These are phyloP conservation scores for Oxytropis ochrocephala DNA, from an alignment of 306 rosid genomes.

Conservation along the genomic window DNA sequence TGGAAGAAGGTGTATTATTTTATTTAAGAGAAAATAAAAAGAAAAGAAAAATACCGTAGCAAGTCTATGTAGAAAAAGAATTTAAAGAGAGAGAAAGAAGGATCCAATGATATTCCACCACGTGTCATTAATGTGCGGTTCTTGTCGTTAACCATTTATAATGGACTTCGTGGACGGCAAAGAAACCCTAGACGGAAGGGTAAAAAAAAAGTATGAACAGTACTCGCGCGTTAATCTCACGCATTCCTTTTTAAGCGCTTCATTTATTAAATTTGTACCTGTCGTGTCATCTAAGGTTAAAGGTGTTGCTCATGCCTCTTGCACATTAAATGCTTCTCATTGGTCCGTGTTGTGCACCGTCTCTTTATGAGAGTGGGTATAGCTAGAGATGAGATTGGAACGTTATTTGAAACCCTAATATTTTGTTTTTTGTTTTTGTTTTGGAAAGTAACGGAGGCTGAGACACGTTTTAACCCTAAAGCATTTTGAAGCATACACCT, in stretches of 20 bases:
- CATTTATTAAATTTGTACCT: conserved; percentile 38
- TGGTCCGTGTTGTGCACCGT: conserved; percentile 41
- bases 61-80: conserved; percentile 26
- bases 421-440: neutral
- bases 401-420: conserved; percentile 60
- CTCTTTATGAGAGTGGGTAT: conserved; percentile 12
- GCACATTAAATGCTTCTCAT: conserved; percentile 44
- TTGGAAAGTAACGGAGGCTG: conserved; percentile 27
- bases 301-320: conserved; percentile 48
- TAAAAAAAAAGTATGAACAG: conserved; percentile 11
- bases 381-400: neutral
- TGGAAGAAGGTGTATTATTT: conserved; percentile 27
- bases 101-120: neutral
- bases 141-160: conserved; percentile 51
- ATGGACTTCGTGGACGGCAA: conserved; percentile 30
- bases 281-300: conserved; percentile 60
- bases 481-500: conserved; percentile 11
- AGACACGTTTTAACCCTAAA: conserved; percentile 56
- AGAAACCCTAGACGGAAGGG: conserved; percentile 64
- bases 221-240: conserved; percentile 41
- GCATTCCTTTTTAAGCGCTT: conserved; percentile 26
- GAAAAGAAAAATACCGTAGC: conserved; percentile 28
- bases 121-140: conserved; percentile 46
- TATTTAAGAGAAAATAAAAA: neutral
- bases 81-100: conserved; percentile 16